Evolutionary conservation across 192 early-diverging fungal genomes (phyloP).

Genomic region (Coemansia sp.): DNA sequence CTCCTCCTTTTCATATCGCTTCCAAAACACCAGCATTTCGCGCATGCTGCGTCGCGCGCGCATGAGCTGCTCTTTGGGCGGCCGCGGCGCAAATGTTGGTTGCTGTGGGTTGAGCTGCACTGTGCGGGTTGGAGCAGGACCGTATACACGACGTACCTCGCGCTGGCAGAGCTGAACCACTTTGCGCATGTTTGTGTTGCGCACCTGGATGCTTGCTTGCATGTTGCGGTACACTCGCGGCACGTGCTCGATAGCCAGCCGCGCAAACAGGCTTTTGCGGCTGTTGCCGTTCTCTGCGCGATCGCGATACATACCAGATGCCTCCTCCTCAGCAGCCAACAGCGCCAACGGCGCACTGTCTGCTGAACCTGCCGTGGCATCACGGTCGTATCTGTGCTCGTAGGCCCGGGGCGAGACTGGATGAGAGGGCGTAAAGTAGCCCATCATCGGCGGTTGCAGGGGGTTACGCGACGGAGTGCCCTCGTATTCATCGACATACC

Average conservation of each 20-base stretch:
- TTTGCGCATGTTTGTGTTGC: constrained; percentile 65
- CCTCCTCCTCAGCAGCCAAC: constrained; percentile 17
- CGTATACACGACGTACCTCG: constrained; percentile 64
- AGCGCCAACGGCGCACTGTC: constrained; percentile 26
- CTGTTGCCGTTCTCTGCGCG: background rate
- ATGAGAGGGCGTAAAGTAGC: constrained; percentile 41
- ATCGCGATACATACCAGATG: background rate
- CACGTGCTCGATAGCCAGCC: constrained; percentile 38
- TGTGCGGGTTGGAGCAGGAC: constrained; percentile 40
- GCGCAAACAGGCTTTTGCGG: constrained; percentile 21
- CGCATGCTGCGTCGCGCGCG: constrained; percentile 67
- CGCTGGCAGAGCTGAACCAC: constrained; percentile 71
- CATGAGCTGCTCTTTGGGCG: constrained; percentile 62
- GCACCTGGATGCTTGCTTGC: constrained; percentile 35
- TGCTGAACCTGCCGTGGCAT: constrained; percentile 22
- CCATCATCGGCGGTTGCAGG: constrained; percentile 37
- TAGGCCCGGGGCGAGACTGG: constrained; percentile 22
- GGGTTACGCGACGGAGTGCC: constrained; percentile 13
- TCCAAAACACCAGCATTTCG: constrained; percentile 89
- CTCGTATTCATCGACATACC: constrained; percentile 12
- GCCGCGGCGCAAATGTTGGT: constrained; percentile 25
- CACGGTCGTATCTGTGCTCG: constrained; percentile 21
- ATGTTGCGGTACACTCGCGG: constrained; percentile 46
- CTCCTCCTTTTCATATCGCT: constrained; percentile 87
- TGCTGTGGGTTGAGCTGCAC: constrained; percentile 36